Base-by-base conservation (phyloP, 768 basidiomycete species). In the Boletus rex-veris region DNA sequence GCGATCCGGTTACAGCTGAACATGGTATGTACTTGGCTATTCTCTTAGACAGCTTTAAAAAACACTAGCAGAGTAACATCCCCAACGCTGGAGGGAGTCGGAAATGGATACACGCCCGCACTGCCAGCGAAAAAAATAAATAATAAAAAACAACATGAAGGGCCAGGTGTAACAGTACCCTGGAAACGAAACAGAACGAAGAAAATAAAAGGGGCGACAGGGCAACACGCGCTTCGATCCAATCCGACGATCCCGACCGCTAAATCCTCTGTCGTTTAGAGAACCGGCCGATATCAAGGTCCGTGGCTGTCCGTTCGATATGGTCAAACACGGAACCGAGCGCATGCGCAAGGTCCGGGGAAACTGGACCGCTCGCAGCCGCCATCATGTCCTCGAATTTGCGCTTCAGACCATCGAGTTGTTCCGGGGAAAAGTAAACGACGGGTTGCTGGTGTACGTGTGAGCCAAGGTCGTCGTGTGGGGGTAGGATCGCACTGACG, bases 251-350 rank as follows among this genome's bases (percentile, higher is more conserved):
- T 19, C 19, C 19, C 19, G 19, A 21, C 18, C 1, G 9, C 50
- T 69, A 66, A 15, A 63, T 60, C 45, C 68, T 56, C 43, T 44
- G 66, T 43, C 68, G 69, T 49, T 70, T 70, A 24, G 60, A 55
- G 7, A 54, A 41, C 37, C 70, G 51, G 48, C 54, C 56, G 12
- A 64, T 38, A 44, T 70, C 68, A 33, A 66, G 39, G 6, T 70
- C 69, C 9, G 57, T 58, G 26, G 54, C 59, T 19, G 70, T 68
- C 47, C 64, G 65, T 41, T 70, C 69, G 50, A 70, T 70, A 31
- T 70, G 69, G 45, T 71, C 65, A 26, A 70, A 71, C 14, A 70
- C 70, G 12, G 70, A 61, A 10, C 68, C 70, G 10, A 70, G 58
- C 4, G 62, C 64, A n/a, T 64, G 68, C 10, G 69, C 69, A 18